phyloP scores from a whole-genome alignment of 1,284 basidiomycete genomes.

The Vanrija sp. region DNA sequence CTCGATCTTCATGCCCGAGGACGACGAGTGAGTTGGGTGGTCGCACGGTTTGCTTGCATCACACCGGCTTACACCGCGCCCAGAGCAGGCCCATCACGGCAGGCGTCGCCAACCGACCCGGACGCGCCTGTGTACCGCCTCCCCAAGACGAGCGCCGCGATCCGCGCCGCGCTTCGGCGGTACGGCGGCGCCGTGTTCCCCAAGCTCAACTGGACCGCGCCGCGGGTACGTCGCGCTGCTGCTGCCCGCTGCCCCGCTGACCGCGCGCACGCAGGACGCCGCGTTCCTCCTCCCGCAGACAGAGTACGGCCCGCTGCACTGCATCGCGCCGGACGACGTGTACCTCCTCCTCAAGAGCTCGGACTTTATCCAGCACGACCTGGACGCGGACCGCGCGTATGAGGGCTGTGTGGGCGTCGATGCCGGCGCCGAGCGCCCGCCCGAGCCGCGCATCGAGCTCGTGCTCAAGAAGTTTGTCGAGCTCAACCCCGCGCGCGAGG shows the following conservation, averaged over 20 bases:
- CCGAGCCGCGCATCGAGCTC: conserved; percentile 62
- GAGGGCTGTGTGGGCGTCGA: conserved; percentile 35
- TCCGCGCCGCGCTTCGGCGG: conserved; percentile 62
- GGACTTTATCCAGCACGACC: conserved; percentile 81
- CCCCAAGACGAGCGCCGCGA: conserved; percentile 70
- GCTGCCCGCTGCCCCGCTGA: not conserved
- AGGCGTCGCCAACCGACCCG: conserved; percentile 12
- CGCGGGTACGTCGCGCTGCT: conserved; percentile 58
- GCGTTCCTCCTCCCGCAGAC: conserved; percentile 78
- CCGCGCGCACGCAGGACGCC: conserved; percentile 62
- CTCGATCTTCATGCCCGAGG: conserved; percentile 56
- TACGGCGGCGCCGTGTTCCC: conserved; percentile 82
- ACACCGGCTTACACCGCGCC: not conserved
- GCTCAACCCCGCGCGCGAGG: conserved; percentile 74
- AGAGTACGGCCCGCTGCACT: conserved; percentile 72
- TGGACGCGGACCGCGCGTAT: conserved; percentile 54
- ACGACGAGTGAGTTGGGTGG: conserved; percentile 29
- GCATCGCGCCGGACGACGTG: conserved; percentile 80
- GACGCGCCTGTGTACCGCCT: conserved; percentile 51
- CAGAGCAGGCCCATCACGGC: not conserved
- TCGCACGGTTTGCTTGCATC: not conserved
- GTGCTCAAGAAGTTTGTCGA: conserved; percentile 88
- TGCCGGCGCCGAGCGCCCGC: not conserved
- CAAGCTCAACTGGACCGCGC: conserved; percentile 90
- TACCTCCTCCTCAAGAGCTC: conserved; percentile 91